These are phyloP conservation scores for Rubia tinctorum DNA, from an alignment of 305 asterid genomes.

Conservation along the genomic window DNA sequence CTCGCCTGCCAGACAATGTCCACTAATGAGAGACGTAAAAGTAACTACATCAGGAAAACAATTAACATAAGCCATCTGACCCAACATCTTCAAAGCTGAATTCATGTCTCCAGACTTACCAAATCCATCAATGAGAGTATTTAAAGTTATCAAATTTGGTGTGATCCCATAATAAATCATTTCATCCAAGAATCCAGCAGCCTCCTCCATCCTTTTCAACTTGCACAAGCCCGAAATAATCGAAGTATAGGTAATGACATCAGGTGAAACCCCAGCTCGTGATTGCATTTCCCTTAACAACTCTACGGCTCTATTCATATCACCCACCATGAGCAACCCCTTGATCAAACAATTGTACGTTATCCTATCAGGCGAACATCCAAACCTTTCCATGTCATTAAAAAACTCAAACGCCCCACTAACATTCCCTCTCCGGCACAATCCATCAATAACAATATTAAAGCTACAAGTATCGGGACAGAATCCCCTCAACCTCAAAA, in stretches of 20 bases:
- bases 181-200: slow-evolving; percentile 45
- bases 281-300: slow-evolving; percentile 48
- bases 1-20: slow-evolving; percentile 67
- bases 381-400: slow-evolving; percentile 47
- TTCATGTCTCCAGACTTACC: slow-evolving; percentile 67
- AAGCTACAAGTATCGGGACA: slow-evolving; percentile 67
- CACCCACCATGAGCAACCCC: slow-evolving; percentile 61
- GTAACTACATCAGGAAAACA: slow-evolving; percentile 71
- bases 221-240: slow-evolving; percentile 68
- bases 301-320: slow-evolving; percentile 51
- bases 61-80: slow-evolving; percentile 42
- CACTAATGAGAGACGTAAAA: slow-evolving; percentile 72
- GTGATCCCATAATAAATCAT: slow-evolving; percentile 48
- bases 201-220: slow-evolving; percentile 53
- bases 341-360: slow-evolving; percentile 61
- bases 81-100: slow-evolving; percentile 44
- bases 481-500: slow-evolving; percentile 55
- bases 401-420: slow-evolving; percentile 66
- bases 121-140: slow-evolving; percentile 66
- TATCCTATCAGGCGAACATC: slow-evolving; percentile 57
- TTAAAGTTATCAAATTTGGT: slow-evolving; percentile 65
- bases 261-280: slow-evolving; percentile 43
- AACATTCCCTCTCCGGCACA: slow-evolving; percentile 52
- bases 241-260: slow-evolving; percentile 72
- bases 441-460: slow-evolving; percentile 66